Conservation (phyloP, 2,329 filamentous ascomycete genomes). For the Ophiosphaerella korrae region DNA sequence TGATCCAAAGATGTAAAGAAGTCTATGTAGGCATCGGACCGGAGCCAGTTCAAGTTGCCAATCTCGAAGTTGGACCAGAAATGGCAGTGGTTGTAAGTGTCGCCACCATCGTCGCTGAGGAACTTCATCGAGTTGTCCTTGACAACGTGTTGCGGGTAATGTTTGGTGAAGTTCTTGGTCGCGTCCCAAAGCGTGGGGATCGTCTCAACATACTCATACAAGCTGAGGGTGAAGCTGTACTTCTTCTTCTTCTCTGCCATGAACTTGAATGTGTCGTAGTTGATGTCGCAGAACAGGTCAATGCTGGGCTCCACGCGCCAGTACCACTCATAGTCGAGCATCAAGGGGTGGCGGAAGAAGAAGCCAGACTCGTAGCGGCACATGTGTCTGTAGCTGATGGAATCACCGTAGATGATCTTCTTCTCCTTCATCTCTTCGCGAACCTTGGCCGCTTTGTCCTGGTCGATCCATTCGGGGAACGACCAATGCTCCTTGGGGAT, state of each 20-base stretch:
- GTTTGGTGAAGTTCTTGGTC: slow-evolving; percentile 90
- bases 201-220: slow-evolving; percentile 96
- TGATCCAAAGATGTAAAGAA: slow-evolving; percentile 87
- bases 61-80: slow-evolving; percentile 99
- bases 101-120: slow-evolving; percentile 86
- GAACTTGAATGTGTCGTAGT: slow-evolving; percentile 94
- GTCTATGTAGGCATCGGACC: slow-evolving; percentile 85
- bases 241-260: slow-evolving; percentile 98
- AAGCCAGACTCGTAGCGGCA: slow-evolving; percentile 99
- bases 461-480: slow-evolving; percentile 93
- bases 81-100: slow-evolving; percentile 96
- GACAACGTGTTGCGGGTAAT: slow-evolving; percentile 85
- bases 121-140: slow-evolving; percentile 87
- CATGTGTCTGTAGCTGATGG: slow-evolving; percentile 97
- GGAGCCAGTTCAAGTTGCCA: slow-evolving; percentile 90
- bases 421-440: slow-evolving; percentile 91
- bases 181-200: slow-evolving; percentile 96
- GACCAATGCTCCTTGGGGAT: slow-evolving; percentile 96
- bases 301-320: slow-evolving; percentile 98
- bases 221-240: slow-evolving; percentile 93
- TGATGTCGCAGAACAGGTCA: slow-evolving; percentile 93
- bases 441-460: slow-evolving; percentile 87
- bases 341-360: slow-evolving; percentile 93
- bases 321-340: slow-evolving; percentile 98
- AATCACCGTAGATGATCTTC: slow-evolving; percentile 99